Evolutionary conservation across 2,329 filamentous ascomycete genomes (phyloP).

Genomic region (Calonectria henricotiae): DNA sequence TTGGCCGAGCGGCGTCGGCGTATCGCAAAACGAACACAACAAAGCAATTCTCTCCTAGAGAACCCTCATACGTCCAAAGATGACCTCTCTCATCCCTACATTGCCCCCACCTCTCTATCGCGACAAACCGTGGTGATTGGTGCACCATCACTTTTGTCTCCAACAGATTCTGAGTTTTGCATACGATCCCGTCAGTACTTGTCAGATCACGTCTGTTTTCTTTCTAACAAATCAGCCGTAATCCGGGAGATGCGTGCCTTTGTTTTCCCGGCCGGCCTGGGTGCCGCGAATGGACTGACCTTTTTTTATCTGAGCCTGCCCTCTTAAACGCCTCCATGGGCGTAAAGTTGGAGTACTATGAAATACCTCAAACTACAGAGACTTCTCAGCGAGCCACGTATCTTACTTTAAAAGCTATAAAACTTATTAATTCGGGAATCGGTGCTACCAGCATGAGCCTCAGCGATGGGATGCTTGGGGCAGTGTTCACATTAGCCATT

Average conservation of each 20-base stretch:
- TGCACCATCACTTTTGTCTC: not conserved
- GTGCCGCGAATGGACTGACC: conserved; percentile 18
- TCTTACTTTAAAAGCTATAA: conserved; percentile 39
- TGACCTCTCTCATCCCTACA: too few relatives aligned
- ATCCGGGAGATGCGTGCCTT: conserved; percentile 39
- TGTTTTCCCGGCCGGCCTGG: conserved; percentile 37
- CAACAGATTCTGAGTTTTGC: not conserved
- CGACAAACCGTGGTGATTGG: not conserved
- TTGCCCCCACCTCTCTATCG: too few relatives aligned
- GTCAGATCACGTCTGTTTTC: not conserved
- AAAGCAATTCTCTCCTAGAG: not conserved
- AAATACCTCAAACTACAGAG: not conserved
- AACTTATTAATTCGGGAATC: conserved; percentile 40
- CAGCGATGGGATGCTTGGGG: conserved; percentile 44
- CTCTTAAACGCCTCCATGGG: conserved; percentile 49
- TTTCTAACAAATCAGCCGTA: conserved; percentile 25
- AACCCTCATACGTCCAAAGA: not conserved
- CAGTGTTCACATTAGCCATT: conserved; percentile 45
- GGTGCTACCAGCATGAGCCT: conserved; percentile 17
- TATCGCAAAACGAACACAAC: conserved; percentile 26
- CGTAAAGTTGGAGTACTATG: conserved; percentile 39
- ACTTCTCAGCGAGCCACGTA: not conserved
- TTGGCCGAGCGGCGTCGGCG: conserved; percentile 42
- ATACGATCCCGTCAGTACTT: conserved; percentile 18
- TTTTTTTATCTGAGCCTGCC: conserved; percentile 48